Evolutionary conservation across 2,329 filamentous ascomycete species (phyloP).

Genomic region (Aureobasidium subglaciale): DNA sequence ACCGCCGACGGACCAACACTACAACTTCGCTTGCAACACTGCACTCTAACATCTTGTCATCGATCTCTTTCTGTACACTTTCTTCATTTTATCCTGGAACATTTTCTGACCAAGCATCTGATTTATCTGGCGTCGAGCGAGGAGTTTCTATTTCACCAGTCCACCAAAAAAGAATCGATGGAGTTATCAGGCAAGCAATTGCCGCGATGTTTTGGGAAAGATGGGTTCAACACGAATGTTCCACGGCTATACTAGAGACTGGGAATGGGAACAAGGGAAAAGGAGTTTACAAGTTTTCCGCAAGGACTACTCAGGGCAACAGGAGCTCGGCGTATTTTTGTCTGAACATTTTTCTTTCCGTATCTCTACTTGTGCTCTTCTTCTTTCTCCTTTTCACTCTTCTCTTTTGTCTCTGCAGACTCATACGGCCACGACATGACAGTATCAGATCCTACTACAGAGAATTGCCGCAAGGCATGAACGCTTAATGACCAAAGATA

Average conservation of each 20-base stretch:
- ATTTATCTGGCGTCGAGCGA: slow-evolving; percentile 10
- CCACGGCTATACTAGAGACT: slow-evolving; percentile 10
- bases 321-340: not conserved
- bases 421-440: not conserved
- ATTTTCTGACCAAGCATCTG: not conserved
- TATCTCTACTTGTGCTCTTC: not conserved
- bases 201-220: not conserved
- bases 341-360: not conserved
- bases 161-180: not conserved
- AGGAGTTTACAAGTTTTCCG: slow-evolving; percentile 6
- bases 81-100: not conserved
- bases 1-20: not conserved
- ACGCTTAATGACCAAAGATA: not conserved
- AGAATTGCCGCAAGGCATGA: not conserved
- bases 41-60: not conserved
- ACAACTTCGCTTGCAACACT: not conserved
- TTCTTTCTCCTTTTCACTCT: not conserved
- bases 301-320: not conserved
- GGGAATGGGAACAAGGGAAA: not conserved
- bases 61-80: not conserved
- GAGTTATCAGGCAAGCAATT: not conserved
- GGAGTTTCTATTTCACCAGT: not conserved
- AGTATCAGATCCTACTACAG: not conserved
- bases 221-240: not conserved
- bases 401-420: not conserved